These are phyloP conservation scores for Gracilaria gracilis DNA, from an alignment of 23 red algal species.

Conservation along the genomic window DNA sequence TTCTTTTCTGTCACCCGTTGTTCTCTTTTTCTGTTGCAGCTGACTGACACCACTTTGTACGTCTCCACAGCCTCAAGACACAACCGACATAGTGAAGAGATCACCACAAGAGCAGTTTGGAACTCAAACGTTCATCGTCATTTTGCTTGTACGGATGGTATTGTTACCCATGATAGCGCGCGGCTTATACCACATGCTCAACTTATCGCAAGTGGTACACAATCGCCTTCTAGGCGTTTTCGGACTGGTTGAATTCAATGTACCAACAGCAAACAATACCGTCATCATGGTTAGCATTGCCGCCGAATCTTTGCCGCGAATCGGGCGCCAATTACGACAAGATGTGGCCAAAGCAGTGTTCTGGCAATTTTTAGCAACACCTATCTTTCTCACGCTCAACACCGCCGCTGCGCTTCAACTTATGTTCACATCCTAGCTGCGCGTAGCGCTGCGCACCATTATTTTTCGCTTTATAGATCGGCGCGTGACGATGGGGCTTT, in stretches of 20 bases:
- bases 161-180: slow-evolving; percentile 34
- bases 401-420: slow-evolving; percentile 44
- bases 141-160: slow-evolving; percentile 35
- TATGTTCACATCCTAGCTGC: neutral
- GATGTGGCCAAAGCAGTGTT: slow-evolving; percentile 32
- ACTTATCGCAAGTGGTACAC: slow-evolving; percentile 6
- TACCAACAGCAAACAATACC: slow-evolving; percentile 59
- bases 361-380: slow-evolving; percentile 44
- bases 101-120: slow-evolving; percentile 33
- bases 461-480: too few relatives aligned
- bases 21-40: neutral
- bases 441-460: too few relatives aligned
- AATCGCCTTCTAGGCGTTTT: slow-evolving; percentile 47
- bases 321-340: slow-evolving; percentile 36
- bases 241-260: slow-evolving; percentile 49
- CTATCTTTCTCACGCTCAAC: slow-evolving; percentile 54
- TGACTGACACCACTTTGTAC: neutral
- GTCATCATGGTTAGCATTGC: slow-evolving; percentile 56
- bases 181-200: slow-evolving; percentile 14
- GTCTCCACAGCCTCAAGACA: neutral
- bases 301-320: slow-evolving; percentile 37
- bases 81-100: neutral
- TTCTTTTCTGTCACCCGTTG: neutral
- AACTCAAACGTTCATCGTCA: slow-evolving; percentile 7
- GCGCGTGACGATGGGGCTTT: too few relatives aligned